Evolutionary conservation across 228 moss, liverwort and hornwort species (phyloP), one percentile per base, ranked within the genome.

Genomic region (Sphagnum magellanicum): DNA sequence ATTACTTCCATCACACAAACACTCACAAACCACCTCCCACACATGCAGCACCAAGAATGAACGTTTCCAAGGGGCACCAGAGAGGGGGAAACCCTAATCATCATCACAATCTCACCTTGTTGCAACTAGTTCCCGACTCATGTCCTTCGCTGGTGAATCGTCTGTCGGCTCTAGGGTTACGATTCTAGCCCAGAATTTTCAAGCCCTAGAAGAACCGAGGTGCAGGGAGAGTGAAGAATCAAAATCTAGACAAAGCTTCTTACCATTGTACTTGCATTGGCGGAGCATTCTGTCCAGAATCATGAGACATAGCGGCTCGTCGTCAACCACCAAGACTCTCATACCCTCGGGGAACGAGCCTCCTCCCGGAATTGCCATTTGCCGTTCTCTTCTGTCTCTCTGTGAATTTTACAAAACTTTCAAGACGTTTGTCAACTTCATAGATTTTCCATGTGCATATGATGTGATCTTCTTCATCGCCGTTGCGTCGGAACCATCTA

Each of bases 311-410:
- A 95, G 84, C 8, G 81, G 72, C 75, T 92, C 92, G 69, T 95
- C 95, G 59, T 95, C 95, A n/a, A 95, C 95, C 17, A 95, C 92
- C 64, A 95, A 64, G 50, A 95, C 92, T 80, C 88, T 90, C 50
- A 95, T 66, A 47, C 92, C 92, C 13, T 81, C 84, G 4, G 95
- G 95, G 0, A 92, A 89, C 70, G 87, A 95, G 6, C 86, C 85
- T 74, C 86, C 85, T 74, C 86, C 89, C 10, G 82, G 75, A 8
- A 79, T 76, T 72, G 76, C 81, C 16, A 86, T 75, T 4, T 79
- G 75, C 49, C 82, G 77, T 79, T 71, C 78, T 60, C 80, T 60
- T 62, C 71, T 74, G 4, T 77, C 75, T 49, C 48, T 11, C 50
- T 32, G 32, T 32, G 32, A 32, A 32, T 32, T 32, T 32, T 32